These are phyloP conservation scores for Citrullus amarus DNA, from an alignment of 306 rosid genomes.

Conservation along the genomic window DNA sequence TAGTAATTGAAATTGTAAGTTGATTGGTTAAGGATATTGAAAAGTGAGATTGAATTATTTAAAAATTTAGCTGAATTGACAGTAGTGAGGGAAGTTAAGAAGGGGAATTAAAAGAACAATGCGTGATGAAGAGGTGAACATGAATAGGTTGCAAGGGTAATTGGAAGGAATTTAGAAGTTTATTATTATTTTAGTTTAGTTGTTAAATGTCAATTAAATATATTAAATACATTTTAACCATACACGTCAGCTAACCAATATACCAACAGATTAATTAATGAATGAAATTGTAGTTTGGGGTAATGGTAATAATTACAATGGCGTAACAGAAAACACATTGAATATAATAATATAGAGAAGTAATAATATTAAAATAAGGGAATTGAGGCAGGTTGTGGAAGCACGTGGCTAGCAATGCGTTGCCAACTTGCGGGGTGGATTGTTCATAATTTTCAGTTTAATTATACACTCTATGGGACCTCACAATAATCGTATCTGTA, in stretches of 20 bases:
- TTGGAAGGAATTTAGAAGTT: not conserved
- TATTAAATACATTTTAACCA: not conserved
- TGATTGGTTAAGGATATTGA: not conserved
- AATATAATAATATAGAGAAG: not conserved
- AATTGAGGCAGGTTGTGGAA: not conserved
- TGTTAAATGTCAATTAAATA: not conserved
- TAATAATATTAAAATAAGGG: not conserved
- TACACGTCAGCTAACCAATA: not conserved
- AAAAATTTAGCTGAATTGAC: not conserved
- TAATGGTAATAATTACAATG: not conserved
- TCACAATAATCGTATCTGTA: not conserved
- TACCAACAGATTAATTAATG: not conserved
- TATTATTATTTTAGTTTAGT: not conserved
- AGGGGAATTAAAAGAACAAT: not conserved
- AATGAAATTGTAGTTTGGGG: not conserved
- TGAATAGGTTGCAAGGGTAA: not conserved
- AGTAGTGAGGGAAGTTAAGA: not conserved
- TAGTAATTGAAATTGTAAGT: not conserved
- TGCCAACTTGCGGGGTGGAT: not conserved
- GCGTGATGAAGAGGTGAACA: not conserved
- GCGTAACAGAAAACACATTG: not conserved
- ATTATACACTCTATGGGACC: not conserved
- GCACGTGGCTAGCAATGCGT: constrained; percentile 7
- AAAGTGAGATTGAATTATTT: not conserved
- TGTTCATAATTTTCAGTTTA: not conserved